Percentiles rank a stretch among this genome's conserved stretches.
These are phyloP conservation scores for Austroboletus niveus DNA, from an alignment of 1,284 basidiomycete genomes.

Conservation along the genomic window DNA sequence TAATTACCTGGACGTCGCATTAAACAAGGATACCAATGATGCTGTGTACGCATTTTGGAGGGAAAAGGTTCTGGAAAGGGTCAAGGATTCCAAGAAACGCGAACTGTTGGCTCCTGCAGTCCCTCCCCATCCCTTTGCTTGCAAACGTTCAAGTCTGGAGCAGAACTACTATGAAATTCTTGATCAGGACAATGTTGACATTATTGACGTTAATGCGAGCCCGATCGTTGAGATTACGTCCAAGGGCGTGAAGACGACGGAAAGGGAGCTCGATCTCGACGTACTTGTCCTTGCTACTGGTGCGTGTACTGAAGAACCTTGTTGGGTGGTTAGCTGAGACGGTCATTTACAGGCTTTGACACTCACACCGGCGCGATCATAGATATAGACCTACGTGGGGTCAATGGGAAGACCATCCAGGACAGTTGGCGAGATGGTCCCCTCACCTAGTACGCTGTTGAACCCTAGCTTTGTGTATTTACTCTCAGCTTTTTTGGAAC, in stretches of 20 bases:
- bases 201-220: slow-evolving; percentile 8
- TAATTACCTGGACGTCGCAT: slow-evolving; percentile 2
- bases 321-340: not conserved
- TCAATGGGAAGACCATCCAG: slow-evolving; percentile 13
- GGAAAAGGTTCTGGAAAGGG: slow-evolving; percentile 8
- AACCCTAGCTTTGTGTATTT: not conserved
- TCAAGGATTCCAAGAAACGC: slow-evolving; percentile 15
- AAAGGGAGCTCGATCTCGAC: slow-evolving; percentile 13
- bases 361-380: slow-evolving; percentile 2
- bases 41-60: slow-evolving; percentile 14
- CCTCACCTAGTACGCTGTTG: slow-evolving; percentile 15
- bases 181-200: slow-evolving; percentile 17
- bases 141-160: slow-evolving; percentile 9
- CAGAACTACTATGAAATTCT: slow-evolving; percentile 12
- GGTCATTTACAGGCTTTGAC: slow-evolving; percentile 7
- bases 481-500: not conserved
- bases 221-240: slow-evolving; percentile 11
- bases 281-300: slow-evolving; percentile 14
- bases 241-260: slow-evolving; percentile 6
- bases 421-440: slow-evolving; percentile 17
- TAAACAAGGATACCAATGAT: slow-evolving; percentile 2
- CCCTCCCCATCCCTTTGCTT: slow-evolving; percentile 5
- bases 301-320: not conserved
- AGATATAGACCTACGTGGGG: slow-evolving; percentile 9
- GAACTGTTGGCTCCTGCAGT: slow-evolving; percentile 11